Conservation (phyloP, 257 asterid species). For the Forsythia viridissima region DNA sequence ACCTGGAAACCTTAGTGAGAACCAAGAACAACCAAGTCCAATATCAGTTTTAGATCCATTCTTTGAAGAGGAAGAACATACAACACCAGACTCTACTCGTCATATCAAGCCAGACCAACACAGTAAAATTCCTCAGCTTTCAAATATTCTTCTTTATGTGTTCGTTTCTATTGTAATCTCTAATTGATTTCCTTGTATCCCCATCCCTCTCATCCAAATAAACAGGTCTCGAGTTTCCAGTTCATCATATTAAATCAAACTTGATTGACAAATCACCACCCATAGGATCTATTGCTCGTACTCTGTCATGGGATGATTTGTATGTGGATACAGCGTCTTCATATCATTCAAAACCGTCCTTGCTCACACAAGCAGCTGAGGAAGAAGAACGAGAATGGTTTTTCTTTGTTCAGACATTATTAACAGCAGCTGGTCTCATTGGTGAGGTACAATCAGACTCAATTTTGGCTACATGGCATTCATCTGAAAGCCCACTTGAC, state of each 20-base stretch:
- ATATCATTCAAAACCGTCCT: constrained; percentile 45
- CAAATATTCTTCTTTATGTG: not conserved
- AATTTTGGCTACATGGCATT: constrained; percentile 61
- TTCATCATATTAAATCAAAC: constrained; percentile 46
- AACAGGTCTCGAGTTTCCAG: constrained; percentile 57
- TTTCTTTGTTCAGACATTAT: constrained; percentile 57
- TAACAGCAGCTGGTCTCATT: constrained; percentile 64
- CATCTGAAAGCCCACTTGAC: constrained; percentile 78
- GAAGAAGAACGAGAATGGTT: constrained; percentile 65
- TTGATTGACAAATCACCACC: constrained; percentile 94
- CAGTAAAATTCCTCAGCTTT: constrained; percentile 37
- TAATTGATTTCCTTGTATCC: constrained; percentile 10
- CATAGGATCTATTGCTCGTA: constrained; percentile 85
- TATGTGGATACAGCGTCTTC: constrained; percentile 69
- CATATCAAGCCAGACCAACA: constrained; percentile 44
- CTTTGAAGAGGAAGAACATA: constrained; percentile 60
- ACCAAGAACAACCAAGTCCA: constrained; percentile 93
- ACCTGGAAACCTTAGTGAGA: constrained; percentile 54
- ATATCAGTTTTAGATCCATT: constrained; percentile 77
- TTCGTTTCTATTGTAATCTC: not conserved
- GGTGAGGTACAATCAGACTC: constrained; percentile 46
- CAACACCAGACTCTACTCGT: constrained; percentile 41
- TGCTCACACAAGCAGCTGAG: constrained; percentile 39
- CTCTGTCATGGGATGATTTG: constrained; percentile 69
- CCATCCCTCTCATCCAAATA: not conserved